Evolutionary conservation across 768 basidiomycete genomes (phyloP), one percentile per base, ranked within the genome.

Genomic region (Amanita pseudoporphyria): DNA sequence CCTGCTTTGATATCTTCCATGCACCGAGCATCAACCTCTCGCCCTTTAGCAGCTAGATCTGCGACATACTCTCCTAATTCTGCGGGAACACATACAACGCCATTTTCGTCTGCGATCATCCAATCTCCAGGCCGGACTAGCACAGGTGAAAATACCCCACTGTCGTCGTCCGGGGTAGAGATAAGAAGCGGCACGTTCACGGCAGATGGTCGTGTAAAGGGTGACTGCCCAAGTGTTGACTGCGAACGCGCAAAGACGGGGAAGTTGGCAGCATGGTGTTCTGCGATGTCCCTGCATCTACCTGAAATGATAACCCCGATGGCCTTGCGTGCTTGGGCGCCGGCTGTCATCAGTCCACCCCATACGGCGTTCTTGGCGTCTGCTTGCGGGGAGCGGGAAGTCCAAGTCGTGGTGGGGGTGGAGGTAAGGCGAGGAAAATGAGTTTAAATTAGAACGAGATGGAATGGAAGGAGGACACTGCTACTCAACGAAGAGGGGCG

Each of bases 261-360:
- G 58, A 95, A 91, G 3, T 66, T 67, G 7, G 80, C 69, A 4
- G 67, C 67, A 35, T 81, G 76, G 57, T 88, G 87, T 64, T 95
- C 93, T 5, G 74, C 71, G 10, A 92, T 62, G 65, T 97, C 93
- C 58, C 93, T 77, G 66, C 86, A 89, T 13, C 89, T 78, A 9
- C 89, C 89, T 38, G 84, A 87, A 52, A 95, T 84, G 36, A 95
- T 70, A 40, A 85, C 88, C 9, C 88, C 92, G 19, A 70, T 68
- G 10, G 81, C 82, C 16, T 76, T 76, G 49, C 82, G 79, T 10
- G 78, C 76, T 59, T 80, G 77, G 1, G 91, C 91, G 18, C 88
- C 88, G 0, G 87, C 86, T 9, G 88, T 82, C 90, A 92, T 90
- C 43, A 90, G 78, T 16, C 92, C 91, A 19, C 92, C 91, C 92